Conservation (phyloP, 192 early-diverging fungal genomes). For the Podila minutissima region DNA sequence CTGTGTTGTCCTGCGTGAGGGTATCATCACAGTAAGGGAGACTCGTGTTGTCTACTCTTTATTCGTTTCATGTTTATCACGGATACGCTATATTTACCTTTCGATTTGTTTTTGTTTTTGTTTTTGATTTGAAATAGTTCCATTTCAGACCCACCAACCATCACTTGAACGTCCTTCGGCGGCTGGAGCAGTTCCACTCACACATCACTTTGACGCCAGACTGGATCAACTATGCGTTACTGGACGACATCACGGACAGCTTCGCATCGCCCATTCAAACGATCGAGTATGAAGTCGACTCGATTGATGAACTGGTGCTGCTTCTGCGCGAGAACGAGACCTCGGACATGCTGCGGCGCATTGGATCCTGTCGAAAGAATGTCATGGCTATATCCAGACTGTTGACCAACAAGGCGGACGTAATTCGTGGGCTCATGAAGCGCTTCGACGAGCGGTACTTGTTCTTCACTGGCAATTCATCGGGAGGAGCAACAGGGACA, state of each 20-base stretch:
- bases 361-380: constrained; percentile 76
- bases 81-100: neutral
- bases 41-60: neutral
- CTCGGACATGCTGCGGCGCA: constrained; percentile 80
- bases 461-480: constrained; percentile 23
- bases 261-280: constrained; percentile 87
- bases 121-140: constrained; percentile 61
- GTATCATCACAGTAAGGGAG: constrained; percentile 70
- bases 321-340: constrained; percentile 92
- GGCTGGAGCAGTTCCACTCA: constrained; percentile 86
- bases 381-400: constrained; percentile 77
- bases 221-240: constrained; percentile 96
- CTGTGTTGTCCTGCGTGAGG: constrained; percentile 72
- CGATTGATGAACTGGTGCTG: constrained; percentile 94
- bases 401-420: constrained; percentile 77
- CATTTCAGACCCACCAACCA: constrained; percentile 84
- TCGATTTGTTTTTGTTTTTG: neutral
- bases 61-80: neutral
- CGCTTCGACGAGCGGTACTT: constrained; percentile 63
- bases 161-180: constrained; percentile 83
- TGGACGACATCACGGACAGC: constrained; percentile 95
- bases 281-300: constrained; percentile 95
- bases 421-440: constrained; percentile 79
- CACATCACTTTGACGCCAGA: constrained; percentile 92
- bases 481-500: neutral